Evolutionary conservation across 495 filamentous ascomycete genomes (phyloP), one percentile per base, ranked within the genome.

Genomic region (Letharia columbiana): DNA sequence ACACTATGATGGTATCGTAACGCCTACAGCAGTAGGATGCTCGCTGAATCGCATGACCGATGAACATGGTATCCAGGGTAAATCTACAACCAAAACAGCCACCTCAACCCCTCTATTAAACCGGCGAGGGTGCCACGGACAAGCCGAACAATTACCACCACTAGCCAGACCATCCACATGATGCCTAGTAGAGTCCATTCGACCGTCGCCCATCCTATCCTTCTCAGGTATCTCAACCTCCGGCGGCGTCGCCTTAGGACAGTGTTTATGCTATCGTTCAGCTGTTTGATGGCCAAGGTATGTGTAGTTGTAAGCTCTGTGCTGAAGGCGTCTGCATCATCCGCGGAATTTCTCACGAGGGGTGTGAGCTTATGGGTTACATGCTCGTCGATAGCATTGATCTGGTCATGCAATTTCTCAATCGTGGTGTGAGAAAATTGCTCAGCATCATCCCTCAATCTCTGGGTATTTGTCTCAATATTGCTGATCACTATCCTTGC

Each of bases 161-260:
- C 77, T 62, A 91, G 79, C 90, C 90, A 93, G 13, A 91, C 87
- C 74, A 87, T 89, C 90, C 90, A 93, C 81, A 93, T 86, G 64
- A 90, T 81, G 20, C 85, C 89, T 42, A 93, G 86, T 33, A 93
- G 79, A 40, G 83, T 81, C 90, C 90, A 93, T 78, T 93, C 90
- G 31, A 93, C 81, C 37, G 86, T 76, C 13, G 89, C 77, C 79
- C 88, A 93, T 7, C 87, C 87, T 0, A 82, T 82, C 31, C 86
- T 74, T 40, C 90, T 77, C 3, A 90, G 76, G 87, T 89, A 92
- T 33, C 89, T 78, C 56, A 92, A 84, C 63, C 89, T 81, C 45
- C 90, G 76, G 59, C 89, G 78, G 42, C 91, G 78, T 60, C 80
- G 72, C 65, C 88, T 77, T 41, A 90, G 79, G 78, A 95, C 83